Percentiles rank a stretch among this genome's conserved stretches.
Conservation (phyloP, 257 asterid species). For the Knoxia roxburghii region DNA sequence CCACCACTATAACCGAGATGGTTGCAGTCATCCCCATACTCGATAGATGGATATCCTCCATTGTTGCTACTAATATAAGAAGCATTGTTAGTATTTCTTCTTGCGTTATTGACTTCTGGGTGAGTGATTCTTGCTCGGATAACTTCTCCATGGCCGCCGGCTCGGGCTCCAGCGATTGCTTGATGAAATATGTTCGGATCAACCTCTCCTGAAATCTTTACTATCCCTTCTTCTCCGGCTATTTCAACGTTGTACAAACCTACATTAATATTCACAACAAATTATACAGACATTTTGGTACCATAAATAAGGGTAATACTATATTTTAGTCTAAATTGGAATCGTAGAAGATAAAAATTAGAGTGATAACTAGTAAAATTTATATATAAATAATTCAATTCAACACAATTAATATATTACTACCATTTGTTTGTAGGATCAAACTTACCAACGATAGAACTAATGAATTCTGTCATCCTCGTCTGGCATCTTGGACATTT, state of each 20-base stretch:
- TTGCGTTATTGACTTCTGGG: slow-evolving; percentile 19
- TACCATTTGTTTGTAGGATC: not conserved
- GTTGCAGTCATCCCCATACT: too few species aligned
- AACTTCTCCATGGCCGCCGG: slow-evolving; percentile 49
- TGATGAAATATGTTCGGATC: slow-evolving; percentile 41
- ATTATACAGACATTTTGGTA: too few species aligned
- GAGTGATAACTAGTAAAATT: too few species aligned
- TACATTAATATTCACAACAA: slow-evolving; percentile 1
- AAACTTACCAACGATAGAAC: slow-evolving; percentile 43
- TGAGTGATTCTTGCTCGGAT: slow-evolving; percentile 38
- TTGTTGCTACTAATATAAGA: too few species aligned
- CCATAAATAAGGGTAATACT: too few species aligned
- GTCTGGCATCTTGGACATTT: slow-evolving; percentile 50
- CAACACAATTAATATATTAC: too few species aligned
- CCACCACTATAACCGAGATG: too few species aligned
- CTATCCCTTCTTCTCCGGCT: slow-evolving; percentile 35
- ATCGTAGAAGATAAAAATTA: too few species aligned
- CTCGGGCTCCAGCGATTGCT: slow-evolving; percentile 27
- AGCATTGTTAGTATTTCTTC: not conserved
- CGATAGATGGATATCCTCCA: not conserved
- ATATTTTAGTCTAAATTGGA: too few species aligned
- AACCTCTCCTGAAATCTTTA: slow-evolving; percentile 32
- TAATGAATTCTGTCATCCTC: slow-evolving; percentile 34
- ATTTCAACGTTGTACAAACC: slow-evolving; percentile 41
- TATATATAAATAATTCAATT: too few species aligned